Base-by-base conservation (phyloP, 768 basidiomycete species). In the Russula dissimulans region DNA sequence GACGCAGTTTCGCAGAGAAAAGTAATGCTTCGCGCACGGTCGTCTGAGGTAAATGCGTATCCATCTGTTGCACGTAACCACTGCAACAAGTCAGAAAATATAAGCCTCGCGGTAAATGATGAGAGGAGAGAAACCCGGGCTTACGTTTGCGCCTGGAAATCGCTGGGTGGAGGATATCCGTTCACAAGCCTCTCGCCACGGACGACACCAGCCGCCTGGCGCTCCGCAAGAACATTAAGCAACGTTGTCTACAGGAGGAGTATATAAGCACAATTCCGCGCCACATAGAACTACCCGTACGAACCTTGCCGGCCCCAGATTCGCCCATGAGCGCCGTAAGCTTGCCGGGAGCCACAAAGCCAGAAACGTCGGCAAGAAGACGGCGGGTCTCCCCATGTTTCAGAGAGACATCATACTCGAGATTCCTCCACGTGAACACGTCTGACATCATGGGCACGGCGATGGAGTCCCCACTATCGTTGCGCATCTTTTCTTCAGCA, bases 41-140 rank as follows among this genome's bases (percentile, higher is more conserved):
- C 2, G 82, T 73, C 8, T 84, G 82, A 29, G 83, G 79, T 18
- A 87, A 77, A 72, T 94, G 92, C 0, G 84, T 86, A 65, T 91
- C 90, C 77, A 82, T 81, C 68, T 95, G 93, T 67, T 95, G 91
- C 59, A 86, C 89, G 67, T 92, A 95, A 0, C 89, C 91, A 50
- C 84, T 87, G 32, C 8, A 60, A 48, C 36, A 34, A 31, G 2
- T 26, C 10, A 15, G 31, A 3, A 29, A 47, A 46, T n/a, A 48
- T 54, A 9, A 57, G 34, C 34, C 34, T 36, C 34, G 18, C 3
- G 12, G 55, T 31, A 14, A 56, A 22, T 10, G 34, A 75, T 6
- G 76, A 73, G 79, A 67, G 1, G 67, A 52, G 68, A 65, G 36
- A 48, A 3, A 6, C 43, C n/a, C 3, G 36, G 11, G 36, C 54